Base-by-base conservation (phyloP, 2,329 filamentous ascomycete species). In the Paraphaeosphaeria minitans region DNA sequence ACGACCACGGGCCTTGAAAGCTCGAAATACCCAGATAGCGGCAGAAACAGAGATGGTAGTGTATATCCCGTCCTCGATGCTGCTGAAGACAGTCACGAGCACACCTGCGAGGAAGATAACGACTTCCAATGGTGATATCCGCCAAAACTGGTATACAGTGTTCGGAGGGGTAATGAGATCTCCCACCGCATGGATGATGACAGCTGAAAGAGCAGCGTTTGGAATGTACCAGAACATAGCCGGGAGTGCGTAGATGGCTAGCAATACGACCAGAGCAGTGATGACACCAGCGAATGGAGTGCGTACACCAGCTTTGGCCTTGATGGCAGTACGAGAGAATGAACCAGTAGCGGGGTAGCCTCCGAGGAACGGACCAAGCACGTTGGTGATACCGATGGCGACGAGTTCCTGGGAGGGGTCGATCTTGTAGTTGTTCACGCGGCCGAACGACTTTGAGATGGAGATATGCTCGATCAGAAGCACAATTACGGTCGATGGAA, bases 371-470 rank as follows among this genome's bases (percentile, higher is more conserved):
- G 95, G 93, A 0, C 92, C 93, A 8, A 98, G 83, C 39, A 98
- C 82, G 74, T 98, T 98, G 37, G 89, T 90, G 27, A 97, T 66
- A 62, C 94, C 94, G 65, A 98, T 97, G 22, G 92, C 94, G 48
- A 99, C 91, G 79, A 99, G 85, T 75, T 99, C 94, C 75, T 99
- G 94, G 0, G 94, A 97, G 0, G 95, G 93, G 67, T 97, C 89
- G 74, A 99, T 97, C 16, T 87, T 89, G 78, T 99, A 99, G 80
- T 97, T 96, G 81, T 97, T 98, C 68, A 97, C 86, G 59, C 94
- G 87, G 10, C 95, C 95, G 67, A 99, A 98, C 0, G 94, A 97
- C 77, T 98, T 99, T 19, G 93, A 92, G 63, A 98, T 97, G 49
- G 94, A 93, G 68, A 98, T 97, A 75, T 98, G 94, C 78, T 98